Conservation (phyloP, 306 rosid genomes). For the Geum urbanum region DNA sequence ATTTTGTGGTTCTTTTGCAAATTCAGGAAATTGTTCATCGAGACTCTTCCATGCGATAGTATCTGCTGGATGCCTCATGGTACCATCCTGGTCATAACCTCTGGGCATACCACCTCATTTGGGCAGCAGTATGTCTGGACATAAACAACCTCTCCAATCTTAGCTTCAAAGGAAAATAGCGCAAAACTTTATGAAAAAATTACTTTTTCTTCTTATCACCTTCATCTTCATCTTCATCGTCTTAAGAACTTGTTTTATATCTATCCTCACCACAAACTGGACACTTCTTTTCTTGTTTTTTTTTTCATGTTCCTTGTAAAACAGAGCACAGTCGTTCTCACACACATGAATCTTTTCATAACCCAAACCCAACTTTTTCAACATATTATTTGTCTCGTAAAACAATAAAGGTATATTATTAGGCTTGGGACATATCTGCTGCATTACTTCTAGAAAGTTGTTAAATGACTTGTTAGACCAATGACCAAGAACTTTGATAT, state of each 20-base stretch:
- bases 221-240: neutral
- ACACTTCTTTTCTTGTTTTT: neutral
- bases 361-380: conserved; percentile 3
- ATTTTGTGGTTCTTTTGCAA: neutral
- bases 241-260: neutral
- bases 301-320: neutral
- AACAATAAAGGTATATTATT: neutral
- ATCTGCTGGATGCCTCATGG: neutral
- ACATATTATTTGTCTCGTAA: neutral
- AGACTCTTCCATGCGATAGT: neutral
- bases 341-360: conserved; percentile 2
- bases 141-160: neutral
- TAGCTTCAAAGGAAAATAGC: neutral
- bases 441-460: neutral
- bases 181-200: neutral
- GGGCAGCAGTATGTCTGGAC: neutral
- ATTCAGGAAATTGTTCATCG: neutral
- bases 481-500: neutral
- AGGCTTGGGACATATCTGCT: neutral
- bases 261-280: neutral
- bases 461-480: conserved; percentile 6
- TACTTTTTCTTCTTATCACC: neutral
- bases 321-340: neutral
- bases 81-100: neutral
- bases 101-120: conserved; percentile 7